Conservation (phyloP, 192 early-diverging fungal species). For the Backusella parvicylindrica region DNA sequence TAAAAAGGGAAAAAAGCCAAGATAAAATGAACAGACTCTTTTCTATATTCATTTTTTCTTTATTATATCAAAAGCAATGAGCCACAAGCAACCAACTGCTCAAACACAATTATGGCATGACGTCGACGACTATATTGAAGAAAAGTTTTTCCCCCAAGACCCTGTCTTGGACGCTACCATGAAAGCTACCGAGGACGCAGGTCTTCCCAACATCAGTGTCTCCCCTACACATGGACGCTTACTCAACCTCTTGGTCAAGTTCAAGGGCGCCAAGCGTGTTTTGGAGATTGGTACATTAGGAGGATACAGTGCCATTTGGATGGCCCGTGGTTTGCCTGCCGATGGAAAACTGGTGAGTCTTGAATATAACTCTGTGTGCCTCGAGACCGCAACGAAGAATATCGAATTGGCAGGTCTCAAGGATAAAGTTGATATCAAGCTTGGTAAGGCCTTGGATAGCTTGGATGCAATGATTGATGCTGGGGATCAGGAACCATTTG, state of each 20-base stretch:
- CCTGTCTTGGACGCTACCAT: not conserved
- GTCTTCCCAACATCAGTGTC: not conserved
- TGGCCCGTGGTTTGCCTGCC: not conserved
- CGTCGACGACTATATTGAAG: not conserved
- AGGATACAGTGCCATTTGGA: not conserved
- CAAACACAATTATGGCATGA: not conserved
- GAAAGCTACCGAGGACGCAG: not conserved
- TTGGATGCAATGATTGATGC: not conserved
- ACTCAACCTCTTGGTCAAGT: not conserved
- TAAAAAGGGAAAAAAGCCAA: not conserved
- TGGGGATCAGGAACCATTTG: not conserved
- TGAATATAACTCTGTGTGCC: not conserved
- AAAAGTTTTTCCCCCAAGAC: not conserved
- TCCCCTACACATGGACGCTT: not conserved
- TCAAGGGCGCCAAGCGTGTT: not conserved
- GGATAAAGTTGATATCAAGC: not conserved
- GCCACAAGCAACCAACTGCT: not conserved
- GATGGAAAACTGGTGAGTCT: not conserved
- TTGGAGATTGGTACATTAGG: conserved; percentile 2
- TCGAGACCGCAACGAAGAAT: not conserved
- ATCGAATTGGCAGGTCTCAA: not conserved
- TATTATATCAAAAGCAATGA: not conserved
- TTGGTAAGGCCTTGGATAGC: not conserved
- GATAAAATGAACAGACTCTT: not conserved
- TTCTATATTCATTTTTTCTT: not conserved